Conservation (phyloP, 352 stramenopile species). For the Pythium rhizo-oryzae region DNA sequence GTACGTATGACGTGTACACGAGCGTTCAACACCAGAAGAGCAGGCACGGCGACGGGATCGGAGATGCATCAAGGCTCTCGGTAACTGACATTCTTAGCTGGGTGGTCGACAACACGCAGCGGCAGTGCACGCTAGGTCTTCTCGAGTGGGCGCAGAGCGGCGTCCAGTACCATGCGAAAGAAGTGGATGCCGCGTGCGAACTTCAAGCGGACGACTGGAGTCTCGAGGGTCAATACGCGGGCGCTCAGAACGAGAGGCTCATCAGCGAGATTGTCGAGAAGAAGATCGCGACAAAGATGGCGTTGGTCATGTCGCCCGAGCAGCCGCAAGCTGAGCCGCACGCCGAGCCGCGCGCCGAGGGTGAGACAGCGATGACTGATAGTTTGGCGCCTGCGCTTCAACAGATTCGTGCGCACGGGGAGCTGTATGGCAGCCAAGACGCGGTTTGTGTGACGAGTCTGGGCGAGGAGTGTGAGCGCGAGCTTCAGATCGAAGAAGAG, state of each 20-base stretch:
- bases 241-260: constrained; percentile 22
- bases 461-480: constrained; percentile 53
- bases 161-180: constrained; percentile 56
- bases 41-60: neutral
- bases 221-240: constrained; percentile 37
- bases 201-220: constrained; percentile 32
- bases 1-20: constrained; percentile 66
- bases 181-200: constrained; percentile 10
- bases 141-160: constrained; percentile 83
- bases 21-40: constrained; percentile 36
- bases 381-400: neutral
- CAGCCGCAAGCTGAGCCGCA: neutral
- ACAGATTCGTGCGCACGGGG: constrained; percentile 24
- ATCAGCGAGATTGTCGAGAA: constrained; percentile 37
- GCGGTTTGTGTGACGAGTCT: constrained; percentile 41
- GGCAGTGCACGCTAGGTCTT: constrained; percentile 59
- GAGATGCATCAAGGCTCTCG: neutral
- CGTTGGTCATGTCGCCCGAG: neutral
- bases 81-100: constrained; percentile 60
- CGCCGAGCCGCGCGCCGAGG: neutral
- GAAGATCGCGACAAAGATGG: neutral
- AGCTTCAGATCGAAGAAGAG: constrained; percentile 55
- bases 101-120: constrained; percentile 86
- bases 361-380: neutral
- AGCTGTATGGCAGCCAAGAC: constrained; percentile 38